Conservation (phyloP, 164 flowering plant species). For the Vitis cinerea region DNA sequence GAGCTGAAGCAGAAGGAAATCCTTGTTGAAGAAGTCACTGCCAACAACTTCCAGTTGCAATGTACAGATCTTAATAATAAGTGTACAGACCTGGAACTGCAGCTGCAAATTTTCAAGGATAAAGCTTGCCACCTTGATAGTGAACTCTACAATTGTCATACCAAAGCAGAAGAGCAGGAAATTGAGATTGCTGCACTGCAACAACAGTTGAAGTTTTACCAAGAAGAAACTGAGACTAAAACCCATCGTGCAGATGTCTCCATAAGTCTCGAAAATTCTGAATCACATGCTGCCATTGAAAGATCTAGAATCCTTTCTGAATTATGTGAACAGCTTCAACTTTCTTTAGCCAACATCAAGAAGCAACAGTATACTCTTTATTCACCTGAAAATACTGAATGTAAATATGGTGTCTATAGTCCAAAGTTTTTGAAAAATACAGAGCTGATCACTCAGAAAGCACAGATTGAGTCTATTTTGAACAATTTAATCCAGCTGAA, state of each 20-base stretch:
- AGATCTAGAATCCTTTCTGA: constrained; percentile 17
- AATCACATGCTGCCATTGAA: constrained; percentile 18
- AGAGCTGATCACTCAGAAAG: constrained; percentile 14
- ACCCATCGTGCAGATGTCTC: constrained; percentile 6
- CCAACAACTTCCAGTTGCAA: constrained; percentile 16
- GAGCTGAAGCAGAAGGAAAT: constrained; percentile 22
- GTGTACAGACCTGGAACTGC: constrained; percentile 39
- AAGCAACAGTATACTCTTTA: constrained; percentile 17
- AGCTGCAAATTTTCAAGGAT: constrained; percentile 36
- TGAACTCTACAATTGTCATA: constrained; percentile 26
- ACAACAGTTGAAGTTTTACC: constrained; percentile 23
- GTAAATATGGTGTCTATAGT: constrained; percentile 7
- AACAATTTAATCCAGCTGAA: constrained; percentile 31
- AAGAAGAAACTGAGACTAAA: constrained; percentile 19
- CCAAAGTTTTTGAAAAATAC: too few species aligned
- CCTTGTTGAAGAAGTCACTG: constrained; percentile 9
- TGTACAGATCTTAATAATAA: constrained; percentile 29
- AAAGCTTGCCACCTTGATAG: constrained; percentile 35
- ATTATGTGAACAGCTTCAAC: constrained; percentile 33
- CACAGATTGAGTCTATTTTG: constrained; percentile 29
- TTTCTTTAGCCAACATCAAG: constrained; percentile 29
- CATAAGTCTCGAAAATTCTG: constrained; percentile 11
- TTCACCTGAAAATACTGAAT: constrained; percentile 7
- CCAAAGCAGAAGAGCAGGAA: constrained; percentile 24
- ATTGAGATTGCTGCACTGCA: constrained; percentile 27